Percentiles rank a stretch among this genome's conserved stretches.
Evolutionary conservation across 2,329 filamentous ascomycete species (phyloP).

Genomic region (Colletotrichum ledebouriae): DNA sequence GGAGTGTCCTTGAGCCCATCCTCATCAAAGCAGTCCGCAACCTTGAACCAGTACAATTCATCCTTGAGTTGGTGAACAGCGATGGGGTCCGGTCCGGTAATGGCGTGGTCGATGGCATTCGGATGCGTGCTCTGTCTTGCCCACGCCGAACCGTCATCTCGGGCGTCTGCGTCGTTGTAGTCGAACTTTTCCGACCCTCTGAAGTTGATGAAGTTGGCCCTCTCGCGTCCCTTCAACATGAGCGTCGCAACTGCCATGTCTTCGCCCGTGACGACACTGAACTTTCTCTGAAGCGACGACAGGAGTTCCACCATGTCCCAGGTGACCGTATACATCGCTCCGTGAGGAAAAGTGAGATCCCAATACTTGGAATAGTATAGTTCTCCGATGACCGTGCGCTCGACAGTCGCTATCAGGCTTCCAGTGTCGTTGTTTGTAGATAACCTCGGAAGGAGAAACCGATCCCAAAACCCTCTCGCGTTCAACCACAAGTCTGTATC

Average conservation of each 20-base stretch:
- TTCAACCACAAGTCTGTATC: conserved; percentile 52
- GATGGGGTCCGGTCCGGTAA: conserved; percentile 45
- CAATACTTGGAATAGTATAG: conserved; percentile 46
- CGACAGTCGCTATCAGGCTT: conserved; percentile 35
- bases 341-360: conserved; percentile 49
- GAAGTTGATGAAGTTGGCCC: conserved; percentile 49
- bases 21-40: conserved; percentile 49
- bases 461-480: conserved; percentile 50
- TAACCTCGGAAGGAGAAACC: conserved; percentile 46
- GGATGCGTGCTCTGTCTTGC: conserved; percentile 47
- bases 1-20: conserved; percentile 46
- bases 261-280: conserved; percentile 48
- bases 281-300: conserved; percentile 45
- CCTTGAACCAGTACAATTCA: conserved; percentile 46
- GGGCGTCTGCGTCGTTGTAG: conserved; percentile 48
- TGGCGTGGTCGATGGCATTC: conserved; percentile 46
- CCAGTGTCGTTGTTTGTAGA: conserved; percentile 38
- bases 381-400: conserved; percentile 49
- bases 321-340: conserved; percentile 52
- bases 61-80: conserved; percentile 49
- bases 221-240: conserved; percentile 46
- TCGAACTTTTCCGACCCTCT: conserved; percentile 50
- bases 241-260: conserved; percentile 50
- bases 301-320: conserved; percentile 51
- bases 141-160: conserved; percentile 48